These are phyloP conservation scores for Zychaea mexicana DNA, from an alignment of 371 early-diverging fungal genomes.

Conservation along the genomic window DNA sequence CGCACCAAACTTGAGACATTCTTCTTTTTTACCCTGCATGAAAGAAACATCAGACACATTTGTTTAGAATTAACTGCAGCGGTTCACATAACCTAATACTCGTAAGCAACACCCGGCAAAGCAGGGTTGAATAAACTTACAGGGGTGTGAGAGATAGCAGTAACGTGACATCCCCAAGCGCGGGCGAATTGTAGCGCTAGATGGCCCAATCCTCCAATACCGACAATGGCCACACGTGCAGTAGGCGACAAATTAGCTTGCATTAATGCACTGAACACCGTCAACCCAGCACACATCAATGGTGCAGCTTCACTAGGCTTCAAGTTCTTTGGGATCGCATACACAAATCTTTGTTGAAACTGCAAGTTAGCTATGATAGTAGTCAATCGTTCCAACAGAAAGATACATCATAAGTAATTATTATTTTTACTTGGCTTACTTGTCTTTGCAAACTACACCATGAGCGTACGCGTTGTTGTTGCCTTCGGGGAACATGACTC, in stretches of 20 bases:
- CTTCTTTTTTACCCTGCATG: constrained; percentile 59
- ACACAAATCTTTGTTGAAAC: constrained; percentile 44
- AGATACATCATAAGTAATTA: too few species aligned
- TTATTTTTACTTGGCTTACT: too few species aligned
- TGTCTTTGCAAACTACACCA: constrained; percentile 46
- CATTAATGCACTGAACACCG: constrained; percentile 59
- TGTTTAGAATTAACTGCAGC: too few species aligned
- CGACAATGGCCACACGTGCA: constrained; percentile 63
- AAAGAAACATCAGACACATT: too few species aligned
- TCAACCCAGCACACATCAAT: constrained; percentile 70
- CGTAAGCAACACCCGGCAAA: too few species aligned
- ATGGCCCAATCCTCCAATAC: constrained; percentile 76
- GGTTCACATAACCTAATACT: not conserved
- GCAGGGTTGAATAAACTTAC: constrained; percentile 19
- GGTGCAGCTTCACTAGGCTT: constrained; percentile 55
- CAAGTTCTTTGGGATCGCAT: constrained; percentile 55
- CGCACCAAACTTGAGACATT: constrained; percentile 72
- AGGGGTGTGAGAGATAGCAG: constrained; percentile 33
- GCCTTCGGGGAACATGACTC: constrained; percentile 53
- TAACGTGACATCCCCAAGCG: constrained; percentile 60
- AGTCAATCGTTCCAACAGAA: too few species aligned
- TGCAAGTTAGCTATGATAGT: too few species aligned
- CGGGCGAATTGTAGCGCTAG: constrained; percentile 66
- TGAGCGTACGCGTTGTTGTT: constrained; percentile 51
- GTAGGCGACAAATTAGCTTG: constrained; percentile 49